Evolutionary conservation across 2,329 filamentous ascomycete genomes (phyloP), one percentile per base, ranked within the genome.

Genomic region (Nemania sp.): DNA sequence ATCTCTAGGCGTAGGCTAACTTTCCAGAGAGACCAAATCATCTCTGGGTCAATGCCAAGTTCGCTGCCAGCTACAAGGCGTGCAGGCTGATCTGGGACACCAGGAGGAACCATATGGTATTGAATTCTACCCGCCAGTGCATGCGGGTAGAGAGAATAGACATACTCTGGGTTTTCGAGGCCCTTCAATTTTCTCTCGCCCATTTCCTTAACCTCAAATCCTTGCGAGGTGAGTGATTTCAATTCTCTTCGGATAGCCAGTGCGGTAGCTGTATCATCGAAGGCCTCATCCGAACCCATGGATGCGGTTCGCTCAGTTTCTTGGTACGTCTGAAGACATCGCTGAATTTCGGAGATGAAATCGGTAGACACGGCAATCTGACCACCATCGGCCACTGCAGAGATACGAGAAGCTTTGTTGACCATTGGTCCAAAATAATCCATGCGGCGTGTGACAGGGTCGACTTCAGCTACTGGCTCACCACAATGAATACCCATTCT

Each of bases 361-460:
- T 99, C 94, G 1, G 91, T 91, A 1, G 92, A 97, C 1, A 97
- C 94, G 0, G 93, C 94, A 61, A 97, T 97, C 70, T 99, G 93
- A 0, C 94, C 94, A 57, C 94, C 94, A 69, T 99, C 94, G 30
- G 94, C 94, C 37, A 96, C 92, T 19, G 90, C 88, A 6, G 91
- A 94, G 61, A 99, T 96, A 75, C 94, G 89, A 14, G 94, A 89
- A 0, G 94, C 91, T 68, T 95, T 92, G 74, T 99, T 99, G 66
- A 99, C 94, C 91, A 99, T 99, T 12, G 94, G 94, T 0, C 94
- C 94, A 69, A 97, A 99, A 75, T 99, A 99, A 67, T 99, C 94
- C 94, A 99, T 99, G 59, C 94, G 91, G 53, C 92, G 88, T 1
- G 94, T 99, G 44, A 99, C 92, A 0, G 94, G 94, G 72, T 99